Conservation (phyloP, 441 rosid species). For the Geranium incanum region DNA sequence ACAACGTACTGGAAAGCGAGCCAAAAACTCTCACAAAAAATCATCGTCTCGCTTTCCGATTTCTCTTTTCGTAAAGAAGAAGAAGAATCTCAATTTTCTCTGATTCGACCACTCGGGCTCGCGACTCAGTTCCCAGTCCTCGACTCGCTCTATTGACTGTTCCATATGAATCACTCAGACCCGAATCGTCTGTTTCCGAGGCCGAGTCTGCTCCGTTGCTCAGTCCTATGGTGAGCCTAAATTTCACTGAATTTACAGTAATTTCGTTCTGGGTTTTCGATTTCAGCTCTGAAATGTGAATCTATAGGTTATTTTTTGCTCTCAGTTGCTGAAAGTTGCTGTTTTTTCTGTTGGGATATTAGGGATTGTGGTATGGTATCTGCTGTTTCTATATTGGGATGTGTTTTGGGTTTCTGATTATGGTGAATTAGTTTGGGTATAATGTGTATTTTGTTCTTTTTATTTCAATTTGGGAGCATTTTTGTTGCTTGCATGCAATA, state of each 20-base stretch:
- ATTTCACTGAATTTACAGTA: no score
- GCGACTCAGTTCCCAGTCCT: no score
- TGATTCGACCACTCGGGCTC: no score
- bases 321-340: not conserved
- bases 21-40: slow-evolving; percentile 10
- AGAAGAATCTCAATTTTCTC: no score
- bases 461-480: not conserved
- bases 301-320: not conserved
- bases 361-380: not conserved
- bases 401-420: not conserved
- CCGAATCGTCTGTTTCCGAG: no score
- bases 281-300: not conserved
- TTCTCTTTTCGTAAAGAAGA: no score
- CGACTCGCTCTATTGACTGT: no score
- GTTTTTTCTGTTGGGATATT: not conserved
- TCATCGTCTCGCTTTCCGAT: no score
- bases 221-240: no score
- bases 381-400: not conserved
- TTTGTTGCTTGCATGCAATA: not conserved
- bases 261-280: not conserved
- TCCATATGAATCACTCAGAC: no score
- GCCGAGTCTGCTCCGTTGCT: no score
- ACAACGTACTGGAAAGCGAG: slow-evolving; percentile 29
- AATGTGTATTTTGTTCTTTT: slow-evolving; percentile 10
- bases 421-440: slow-evolving; percentile 7